Percentiles rank a stretch among this genome's conserved stretches.
phyloP scores from a whole-genome alignment of 768 basidiomycete species.

The Pleurotus tuoliensis region DNA sequence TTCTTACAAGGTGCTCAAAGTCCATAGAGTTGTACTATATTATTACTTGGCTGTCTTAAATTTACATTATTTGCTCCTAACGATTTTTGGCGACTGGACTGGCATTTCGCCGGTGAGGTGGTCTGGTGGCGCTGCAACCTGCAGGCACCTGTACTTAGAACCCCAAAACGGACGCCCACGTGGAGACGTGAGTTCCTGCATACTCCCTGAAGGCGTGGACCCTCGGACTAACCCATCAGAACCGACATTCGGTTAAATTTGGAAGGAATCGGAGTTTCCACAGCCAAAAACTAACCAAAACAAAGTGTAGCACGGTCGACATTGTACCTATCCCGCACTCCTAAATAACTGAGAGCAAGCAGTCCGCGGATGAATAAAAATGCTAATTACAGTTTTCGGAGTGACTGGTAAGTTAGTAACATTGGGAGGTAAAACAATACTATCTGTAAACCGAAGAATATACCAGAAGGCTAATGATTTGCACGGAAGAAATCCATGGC shows the following conservation, averaged over 20 bases:
- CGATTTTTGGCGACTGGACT: not conserved
- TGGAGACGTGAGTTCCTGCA: not conserved
- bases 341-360: too few relatives aligned
- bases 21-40: not conserved
- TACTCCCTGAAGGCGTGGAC: slow-evolving; percentile 1
- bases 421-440: too few relatives aligned
- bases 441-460: too few relatives aligned
- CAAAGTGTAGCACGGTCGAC: not conserved
- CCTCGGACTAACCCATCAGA: slow-evolving; percentile 9
- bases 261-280: slow-evolving; percentile 4
- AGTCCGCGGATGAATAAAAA: too few relatives aligned
- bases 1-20: not conserved
- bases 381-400: too few relatives aligned
- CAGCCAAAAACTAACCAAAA: too few relatives aligned
- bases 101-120: not conserved
- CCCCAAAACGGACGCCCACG: slow-evolving; percentile 8
- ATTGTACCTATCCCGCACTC: not conserved
- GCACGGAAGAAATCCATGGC: too few relatives aligned
- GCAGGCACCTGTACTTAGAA: slow-evolving; percentile 4
- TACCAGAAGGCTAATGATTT: too few relatives aligned
- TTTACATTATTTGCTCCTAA: slow-evolving; percentile 6
- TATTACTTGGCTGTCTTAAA: not conserved
- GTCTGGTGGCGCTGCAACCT: slow-evolving; percentile 5
- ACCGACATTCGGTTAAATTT: slow-evolving; percentile 2
- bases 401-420: too few relatives aligned